Evolutionary conservation across 331 rosid species (phyloP), one percentile per base, ranked within the genome.

Genomic region (Cydonia oblonga): DNA sequence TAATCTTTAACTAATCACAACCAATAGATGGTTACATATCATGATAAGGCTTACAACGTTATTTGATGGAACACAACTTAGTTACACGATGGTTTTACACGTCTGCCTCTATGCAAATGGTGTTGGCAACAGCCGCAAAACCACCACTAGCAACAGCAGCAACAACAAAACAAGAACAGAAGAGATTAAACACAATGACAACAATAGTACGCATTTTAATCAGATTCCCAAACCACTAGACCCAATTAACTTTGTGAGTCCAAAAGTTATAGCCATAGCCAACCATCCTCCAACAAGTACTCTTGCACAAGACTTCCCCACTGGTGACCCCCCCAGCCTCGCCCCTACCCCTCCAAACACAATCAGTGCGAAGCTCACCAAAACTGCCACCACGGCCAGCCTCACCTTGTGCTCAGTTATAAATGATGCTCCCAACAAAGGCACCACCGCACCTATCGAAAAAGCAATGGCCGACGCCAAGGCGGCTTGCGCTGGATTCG

Each of bases 241-340:
- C 19, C 77, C 87, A 8, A 85, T 56, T 15, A 87, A 76, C 77
- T 87, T 86, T 40, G 86, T 88, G 10, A 88, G 85, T 24, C 90
- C 98, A 76, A 84, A 87, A 33, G 98, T 90, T 66, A 92, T 49
- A 25, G 88, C 84, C 91, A 90, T 90, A 25, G 96, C 93, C 71
- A 92, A 35, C 93, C 91, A 90, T 8, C 96, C 98, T 52, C 98
- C 96, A 44, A 84, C 33, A 12, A 88, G 74, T 30, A 86, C 80
- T 72, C 96, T 84, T 1, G 57, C 51, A 74, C 85, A 82, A 29
- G 96, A 80, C 12, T 61, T 88, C 0, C 44, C 2, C 38, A 44
- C 67, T 0, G 84, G 70, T 9, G 84, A 83, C 71, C 82, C 80
- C 59, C 98, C 98, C 42, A 88, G 35, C 65, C 22, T 49, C 18